Conservation (phyloP, 2,329 filamentous ascomycete genomes). For the Xylariaceae sp. region DNA sequence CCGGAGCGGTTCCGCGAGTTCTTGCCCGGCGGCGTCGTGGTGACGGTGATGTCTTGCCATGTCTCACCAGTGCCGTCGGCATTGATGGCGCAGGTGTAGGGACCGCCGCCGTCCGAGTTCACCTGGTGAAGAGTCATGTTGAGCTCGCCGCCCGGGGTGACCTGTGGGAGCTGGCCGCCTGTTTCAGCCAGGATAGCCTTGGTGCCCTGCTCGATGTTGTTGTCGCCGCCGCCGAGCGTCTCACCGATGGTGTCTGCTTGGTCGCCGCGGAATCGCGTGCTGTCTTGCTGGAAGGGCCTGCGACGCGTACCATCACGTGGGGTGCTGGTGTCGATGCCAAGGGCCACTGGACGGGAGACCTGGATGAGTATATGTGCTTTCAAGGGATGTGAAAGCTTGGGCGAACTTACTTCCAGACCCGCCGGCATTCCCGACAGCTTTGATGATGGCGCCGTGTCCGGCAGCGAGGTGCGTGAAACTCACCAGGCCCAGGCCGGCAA, state of each 20-base stretch:
- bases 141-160: slow-evolving; percentile 51
- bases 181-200: slow-evolving; percentile 52
- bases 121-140: slow-evolving; percentile 63
- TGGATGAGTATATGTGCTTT: neutral
- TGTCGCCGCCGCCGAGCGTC: slow-evolving; percentile 52
- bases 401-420: slow-evolving; percentile 47
- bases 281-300: slow-evolving; percentile 58
- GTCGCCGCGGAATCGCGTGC: slow-evolving; percentile 54
- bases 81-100: slow-evolving; percentile 61
- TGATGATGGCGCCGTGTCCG: slow-evolving; percentile 56
- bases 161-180: slow-evolving; percentile 52
- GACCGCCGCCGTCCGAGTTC: slow-evolving; percentile 61
- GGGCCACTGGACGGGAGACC: slow-evolving; percentile 29
- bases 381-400: neutral
- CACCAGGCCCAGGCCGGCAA: slow-evolving; percentile 43
- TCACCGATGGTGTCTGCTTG: slow-evolving; percentile 50
- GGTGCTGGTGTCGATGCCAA: slow-evolving; percentile 48
- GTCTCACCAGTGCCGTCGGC: slow-evolving; percentile 49
- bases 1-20: slow-evolving; percentile 43
- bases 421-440: slow-evolving; percentile 52
- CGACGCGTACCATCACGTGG: slow-evolving; percentile 57
- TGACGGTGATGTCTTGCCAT: slow-evolving; percentile 51
- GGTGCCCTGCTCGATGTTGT: slow-evolving; percentile 53
- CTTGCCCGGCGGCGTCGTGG: slow-evolving; percentile 46
- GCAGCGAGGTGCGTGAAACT: slow-evolving; percentile 50